Conservation (phyloP, 2,329 filamentous ascomycete genomes). For the Aspergillus tamarii region DNA sequence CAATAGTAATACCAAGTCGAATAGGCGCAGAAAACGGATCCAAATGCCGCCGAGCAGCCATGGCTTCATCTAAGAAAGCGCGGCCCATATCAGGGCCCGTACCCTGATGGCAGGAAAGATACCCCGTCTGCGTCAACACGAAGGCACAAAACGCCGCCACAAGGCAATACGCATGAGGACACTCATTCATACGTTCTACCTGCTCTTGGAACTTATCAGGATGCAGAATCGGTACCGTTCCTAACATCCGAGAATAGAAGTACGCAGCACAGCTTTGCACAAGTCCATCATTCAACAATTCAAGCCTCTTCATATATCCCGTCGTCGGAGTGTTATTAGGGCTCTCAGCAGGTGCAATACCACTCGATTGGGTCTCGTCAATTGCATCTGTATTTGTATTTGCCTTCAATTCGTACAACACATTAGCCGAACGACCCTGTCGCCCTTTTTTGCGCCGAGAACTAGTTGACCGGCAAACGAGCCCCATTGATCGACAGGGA, state of each 20-base stretch:
- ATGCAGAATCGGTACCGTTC: slow-evolving; percentile 35
- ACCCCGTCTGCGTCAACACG: slow-evolving; percentile 32
- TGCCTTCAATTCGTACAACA: slow-evolving; percentile 22
- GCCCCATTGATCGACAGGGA: slow-evolving; percentile 20
- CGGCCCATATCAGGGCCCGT: slow-evolving; percentile 11
- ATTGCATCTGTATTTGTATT: background rate
- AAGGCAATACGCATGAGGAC: slow-evolving; percentile 33
- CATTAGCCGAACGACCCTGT: slow-evolving; percentile 25
- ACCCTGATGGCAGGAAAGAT: slow-evolving; percentile 13
- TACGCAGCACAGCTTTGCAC: slow-evolving; percentile 23
- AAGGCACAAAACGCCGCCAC: slow-evolving; percentile 43
- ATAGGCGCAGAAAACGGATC: slow-evolving; percentile 25
- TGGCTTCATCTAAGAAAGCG: slow-evolving; percentile 31
- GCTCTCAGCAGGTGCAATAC: background rate
- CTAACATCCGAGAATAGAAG: slow-evolving; percentile 26
- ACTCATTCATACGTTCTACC: slow-evolving; percentile 23
- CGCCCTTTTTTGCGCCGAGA: slow-evolving; percentile 25
- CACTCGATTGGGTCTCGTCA: background rate
- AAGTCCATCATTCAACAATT: slow-evolving; percentile 14
- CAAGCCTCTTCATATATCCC: slow-evolving; percentile 7
- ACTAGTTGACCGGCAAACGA: slow-evolving; percentile 22
- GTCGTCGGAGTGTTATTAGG: background rate
- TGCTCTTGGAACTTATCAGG: slow-evolving; percentile 27
- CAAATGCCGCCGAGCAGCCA: slow-evolving; percentile 26
- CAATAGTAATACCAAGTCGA: slow-evolving; percentile 58